A percentile compares a stretch with the other conserved stretches of the same genome.
Conservation (phyloP, 225 moss, liverwort and hornwort genomes). For the Asterella californica region DNA sequence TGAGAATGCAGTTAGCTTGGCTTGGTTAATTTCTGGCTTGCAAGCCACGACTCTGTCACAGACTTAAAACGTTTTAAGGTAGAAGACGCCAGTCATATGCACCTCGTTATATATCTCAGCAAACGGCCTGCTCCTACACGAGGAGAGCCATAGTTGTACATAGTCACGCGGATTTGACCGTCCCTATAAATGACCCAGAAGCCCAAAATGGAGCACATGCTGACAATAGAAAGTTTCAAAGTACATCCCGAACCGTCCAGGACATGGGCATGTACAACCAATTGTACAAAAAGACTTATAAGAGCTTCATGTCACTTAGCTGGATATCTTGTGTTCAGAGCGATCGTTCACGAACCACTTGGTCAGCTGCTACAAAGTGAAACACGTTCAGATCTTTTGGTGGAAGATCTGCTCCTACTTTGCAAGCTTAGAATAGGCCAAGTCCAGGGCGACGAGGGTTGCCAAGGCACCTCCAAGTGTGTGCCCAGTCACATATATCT, state of each 20-base stretch:
- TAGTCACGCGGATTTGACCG: constrained; percentile 49
- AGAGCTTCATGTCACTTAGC: too few species aligned
- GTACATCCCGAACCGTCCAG: not conserved
- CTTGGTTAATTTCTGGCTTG: not conserved
- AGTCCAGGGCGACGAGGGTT: constrained; percentile 77
- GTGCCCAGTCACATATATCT: constrained; percentile 79
- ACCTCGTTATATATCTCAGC: constrained; percentile 72
- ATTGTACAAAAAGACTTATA: too few species aligned
- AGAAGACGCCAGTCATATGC: not conserved
- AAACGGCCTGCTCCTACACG: constrained; percentile 75
- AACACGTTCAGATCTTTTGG: not conserved
- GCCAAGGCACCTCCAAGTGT: constrained; percentile 91
- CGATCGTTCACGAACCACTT: not conserved
- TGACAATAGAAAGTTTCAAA: not conserved
- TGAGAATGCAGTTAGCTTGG: too few species aligned
- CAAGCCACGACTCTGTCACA: not conserved
- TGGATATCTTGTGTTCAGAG: too few species aligned
- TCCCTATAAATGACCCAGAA: constrained; percentile 37
- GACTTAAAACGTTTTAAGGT: not conserved
- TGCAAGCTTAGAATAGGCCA: constrained; percentile 70
- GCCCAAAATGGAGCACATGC: not conserved
- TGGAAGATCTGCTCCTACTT: constrained; percentile 48
- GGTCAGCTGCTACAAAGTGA: not conserved
- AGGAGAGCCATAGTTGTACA: constrained; percentile 93
- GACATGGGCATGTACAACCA: too few species aligned